These are phyloP conservation scores for Teratosphaeria viscida DNA, from an alignment of 2,329 filamentous ascomycete genomes.

Conservation along the genomic window DNA sequence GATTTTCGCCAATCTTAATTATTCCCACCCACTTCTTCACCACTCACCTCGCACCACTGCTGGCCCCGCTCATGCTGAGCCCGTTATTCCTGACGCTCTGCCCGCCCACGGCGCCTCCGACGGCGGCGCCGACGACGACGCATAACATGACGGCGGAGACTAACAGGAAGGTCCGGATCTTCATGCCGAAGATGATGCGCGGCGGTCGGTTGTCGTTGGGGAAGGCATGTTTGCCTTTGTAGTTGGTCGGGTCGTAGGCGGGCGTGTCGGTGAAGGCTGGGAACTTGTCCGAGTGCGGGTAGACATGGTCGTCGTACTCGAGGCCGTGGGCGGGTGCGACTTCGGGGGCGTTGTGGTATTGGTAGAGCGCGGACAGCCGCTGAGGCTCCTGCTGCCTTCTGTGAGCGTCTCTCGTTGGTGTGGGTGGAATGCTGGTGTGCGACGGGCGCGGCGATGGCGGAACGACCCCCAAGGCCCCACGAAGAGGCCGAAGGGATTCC, in stretches of 20 bases:
- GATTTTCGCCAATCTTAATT: neutral
- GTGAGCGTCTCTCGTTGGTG: neutral
- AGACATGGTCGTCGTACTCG: slow-evolving; percentile 28
- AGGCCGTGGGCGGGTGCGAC: slow-evolving; percentile 29
- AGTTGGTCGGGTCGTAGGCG: slow-evolving; percentile 15
- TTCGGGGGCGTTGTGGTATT: slow-evolving; percentile 31
- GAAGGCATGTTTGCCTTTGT: slow-evolving; percentile 11
- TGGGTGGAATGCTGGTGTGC: neutral
- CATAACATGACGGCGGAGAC: slow-evolving; percentile 22
- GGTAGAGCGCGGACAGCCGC: slow-evolving; percentile 27
- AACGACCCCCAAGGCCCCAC: neutral
- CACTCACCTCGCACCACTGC: slow-evolving; percentile 3
- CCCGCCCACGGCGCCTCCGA: slow-evolving; percentile 27
- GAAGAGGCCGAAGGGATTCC: neutral
- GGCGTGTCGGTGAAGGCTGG: slow-evolving; percentile 22
- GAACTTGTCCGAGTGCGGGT: slow-evolving; percentile 28
- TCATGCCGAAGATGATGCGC: slow-evolving; percentile 31
- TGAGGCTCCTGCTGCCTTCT: slow-evolving; percentile 6
- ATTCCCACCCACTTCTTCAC: neutral
- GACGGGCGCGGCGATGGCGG: neutral
- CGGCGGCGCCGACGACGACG: slow-evolving; percentile 27
- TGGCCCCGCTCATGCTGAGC: neutral
- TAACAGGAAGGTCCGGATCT: slow-evolving; percentile 25
- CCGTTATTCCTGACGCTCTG: slow-evolving; percentile 14
- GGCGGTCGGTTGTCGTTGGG: slow-evolving; percentile 22